Evolutionary conservation across 2,329 filamentous ascomycete species (phyloP), one percentile per base, ranked within the genome.

Genomic region (Stemphylium lycopersici): DNA sequence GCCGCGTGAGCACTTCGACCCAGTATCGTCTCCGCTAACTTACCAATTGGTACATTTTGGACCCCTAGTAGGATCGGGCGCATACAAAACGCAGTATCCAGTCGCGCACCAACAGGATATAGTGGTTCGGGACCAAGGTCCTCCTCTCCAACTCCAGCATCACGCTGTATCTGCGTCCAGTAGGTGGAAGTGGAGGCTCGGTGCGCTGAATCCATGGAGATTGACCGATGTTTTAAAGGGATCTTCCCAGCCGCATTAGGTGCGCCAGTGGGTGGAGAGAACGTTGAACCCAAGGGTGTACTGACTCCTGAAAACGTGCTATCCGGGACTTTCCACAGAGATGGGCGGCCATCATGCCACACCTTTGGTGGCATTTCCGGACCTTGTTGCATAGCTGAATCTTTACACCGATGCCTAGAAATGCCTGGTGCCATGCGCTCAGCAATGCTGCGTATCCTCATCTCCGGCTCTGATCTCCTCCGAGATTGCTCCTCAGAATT

Each of bases 341-440:
- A 64, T 6, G 63, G 56, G 26, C 58, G 59, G 20, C 51, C 55
- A 3, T 42, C 40, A 4, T 49, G 37, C 64, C 64, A 67, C 3
- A 66, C 55, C 7, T 42, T 4, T 34, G 48, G 18, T 3, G 61
- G 64, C 3, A 67, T 54, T 12, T 62, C 61, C 10, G 13, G 24
- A 8, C 51, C 52, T 2, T 34, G 36, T 8, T 40, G 24, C n/a
- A 33, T 20, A 6, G 12, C 29, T 3, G 36, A 31, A 37, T 36
- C 48, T n/a, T 40, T 44, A 2, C 24, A 47, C 16, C 20, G 15
- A 20, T n/a, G 24, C 3, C 1, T 22, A 11, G 38, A 13, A 11
- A 24, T 24, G 6, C 18, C 13, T 10, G 42, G 15, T 29, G 46
- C n/a, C 2, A 16, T 10, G n/a, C n/a, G 34, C 24, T 48, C 38